Percentiles rank a stretch among this genome's conserved stretches.
Evolutionary conservation across 352 stramenopile species (phyloP).

Genomic region (Pythium sp.): DNA sequence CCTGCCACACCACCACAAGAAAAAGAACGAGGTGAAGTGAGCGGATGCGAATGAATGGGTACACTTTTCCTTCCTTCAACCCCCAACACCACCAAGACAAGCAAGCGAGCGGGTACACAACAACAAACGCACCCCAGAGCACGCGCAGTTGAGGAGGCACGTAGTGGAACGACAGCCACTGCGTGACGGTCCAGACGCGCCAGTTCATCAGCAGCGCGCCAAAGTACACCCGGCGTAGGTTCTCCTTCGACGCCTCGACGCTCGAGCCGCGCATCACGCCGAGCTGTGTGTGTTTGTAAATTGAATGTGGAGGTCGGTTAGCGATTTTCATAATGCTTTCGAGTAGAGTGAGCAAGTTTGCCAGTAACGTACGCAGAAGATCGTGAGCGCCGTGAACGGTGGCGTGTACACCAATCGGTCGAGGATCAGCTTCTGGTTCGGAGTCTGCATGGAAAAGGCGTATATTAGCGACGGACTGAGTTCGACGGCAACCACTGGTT

Average conservation of each 20-base stretch:
- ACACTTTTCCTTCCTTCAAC: background rate
- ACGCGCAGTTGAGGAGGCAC: conserved; percentile 68
- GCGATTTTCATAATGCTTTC: background rate
- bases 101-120: background rate
- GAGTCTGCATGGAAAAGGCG: conserved; percentile 29
- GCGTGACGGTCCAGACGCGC: conserved; percentile 65
- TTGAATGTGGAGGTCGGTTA: background rate
- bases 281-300: conserved; percentile 27
- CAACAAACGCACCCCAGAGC: conserved; percentile 53
- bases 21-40: background rate
- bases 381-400: conserved; percentile 61
- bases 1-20: conserved; percentile 30
- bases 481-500: background rate
- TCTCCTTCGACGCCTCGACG: conserved; percentile 40
- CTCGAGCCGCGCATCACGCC: conserved; percentile 55
- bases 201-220: conserved; percentile 67
- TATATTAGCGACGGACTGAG: background rate
- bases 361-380: conserved; percentile 48
- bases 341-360: background rate
- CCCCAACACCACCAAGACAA: background rate
- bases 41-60: conserved; percentile 1
- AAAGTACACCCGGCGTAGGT: conserved; percentile 44
- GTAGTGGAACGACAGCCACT: conserved; percentile 77
- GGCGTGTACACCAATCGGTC: conserved; percentile 68
- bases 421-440: conserved; percentile 74